These are phyloP conservation scores for Luvunga scandens DNA, from an alignment of 345 rosid species.

Conservation along the genomic window DNA sequence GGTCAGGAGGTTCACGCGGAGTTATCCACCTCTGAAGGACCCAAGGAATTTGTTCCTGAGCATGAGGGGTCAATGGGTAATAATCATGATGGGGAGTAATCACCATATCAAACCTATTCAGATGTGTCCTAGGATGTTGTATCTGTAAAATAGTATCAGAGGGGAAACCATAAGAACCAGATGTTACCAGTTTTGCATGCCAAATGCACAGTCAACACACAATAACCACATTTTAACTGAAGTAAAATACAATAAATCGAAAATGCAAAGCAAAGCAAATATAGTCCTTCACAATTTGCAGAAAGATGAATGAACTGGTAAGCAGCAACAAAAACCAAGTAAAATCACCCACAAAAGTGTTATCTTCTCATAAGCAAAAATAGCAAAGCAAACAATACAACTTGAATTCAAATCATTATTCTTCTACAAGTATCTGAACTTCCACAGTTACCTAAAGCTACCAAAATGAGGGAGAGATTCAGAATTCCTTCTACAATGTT, in stretches of 20 bases:
- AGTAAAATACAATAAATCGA: neutral
- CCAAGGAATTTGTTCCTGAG: slow-evolving; percentile 62
- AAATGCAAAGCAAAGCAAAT: neutral
- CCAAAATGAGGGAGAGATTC: neutral
- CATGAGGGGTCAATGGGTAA: slow-evolving; percentile 74
- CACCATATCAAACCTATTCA: slow-evolving; percentile 82
- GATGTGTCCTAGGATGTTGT: slow-evolving; percentile 80
- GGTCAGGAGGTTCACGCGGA: slow-evolving; percentile 71
- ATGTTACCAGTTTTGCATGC: neutral
- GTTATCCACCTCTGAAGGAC: slow-evolving; percentile 75
- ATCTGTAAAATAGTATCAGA: slow-evolving; percentile 46
- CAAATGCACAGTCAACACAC: neutral
- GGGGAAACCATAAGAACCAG: slow-evolving; percentile 1
- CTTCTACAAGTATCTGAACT: neutral
- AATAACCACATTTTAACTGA: neutral
- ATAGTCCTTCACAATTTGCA: neutral
- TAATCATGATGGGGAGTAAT: slow-evolving; percentile 90
- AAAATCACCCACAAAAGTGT: neutral
- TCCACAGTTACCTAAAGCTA: neutral
- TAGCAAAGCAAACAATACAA: neutral
- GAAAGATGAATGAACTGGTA: neutral
- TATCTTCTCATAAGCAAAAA: neutral
- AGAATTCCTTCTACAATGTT: neutral
- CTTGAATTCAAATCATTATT: neutral
- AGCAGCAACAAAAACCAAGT: neutral